Evolutionary conservation across 2,329 filamentous ascomycete genomes (phyloP), one percentile per base, ranked within the genome.

Genomic region (Sporothrix brasiliensis): DNA sequence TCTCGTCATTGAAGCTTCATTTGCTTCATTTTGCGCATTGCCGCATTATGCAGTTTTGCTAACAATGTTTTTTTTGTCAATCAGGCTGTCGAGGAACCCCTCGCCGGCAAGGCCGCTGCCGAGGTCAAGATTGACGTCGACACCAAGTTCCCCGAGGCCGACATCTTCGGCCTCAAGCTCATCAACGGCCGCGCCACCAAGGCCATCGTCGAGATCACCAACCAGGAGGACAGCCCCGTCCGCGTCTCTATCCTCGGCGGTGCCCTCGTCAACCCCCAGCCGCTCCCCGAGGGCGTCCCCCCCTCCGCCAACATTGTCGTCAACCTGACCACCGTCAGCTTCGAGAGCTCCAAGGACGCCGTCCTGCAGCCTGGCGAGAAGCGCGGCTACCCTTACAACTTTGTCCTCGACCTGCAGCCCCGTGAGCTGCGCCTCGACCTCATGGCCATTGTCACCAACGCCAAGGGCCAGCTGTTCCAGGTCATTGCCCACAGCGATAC

Each of bases 111-210:
- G 41, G 58, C 63, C 6, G 72, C 75, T 70, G 71, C 83, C 76
- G 82, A 87, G 74, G 80, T 91, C 76, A 87, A 88, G 73, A 89
- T 91, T 79, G 87, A 89, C 69, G 81, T 90, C 76, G 85, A 86
- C 74, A 86, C 90, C 72, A 84, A 84, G 79, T 87, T 89, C 83
- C 82, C 87, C 81, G 84, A 90, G 78, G 79, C 89, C 83, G 92
- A 96, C 83, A 90, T 97, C 81, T 95, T 97, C 76, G 95, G 94
- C 77, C 89, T 98, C 76, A 97, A 97, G 87, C 89, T 98, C 75
- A 88, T 98, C 84, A 99, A 99, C 79, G 93, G 93, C 77, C 90
- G 91, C 74, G 88, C 93, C 54, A 97, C 93, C 74, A 89, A 92
- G 80, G 91, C 93, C 49, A 82, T 96, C 69, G 83, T 99, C 76